Evolutionary conservation across 202 grass and related monocot species (phyloP).

Genomic region (Bolboschoenoplectus hybrid): DNA sequence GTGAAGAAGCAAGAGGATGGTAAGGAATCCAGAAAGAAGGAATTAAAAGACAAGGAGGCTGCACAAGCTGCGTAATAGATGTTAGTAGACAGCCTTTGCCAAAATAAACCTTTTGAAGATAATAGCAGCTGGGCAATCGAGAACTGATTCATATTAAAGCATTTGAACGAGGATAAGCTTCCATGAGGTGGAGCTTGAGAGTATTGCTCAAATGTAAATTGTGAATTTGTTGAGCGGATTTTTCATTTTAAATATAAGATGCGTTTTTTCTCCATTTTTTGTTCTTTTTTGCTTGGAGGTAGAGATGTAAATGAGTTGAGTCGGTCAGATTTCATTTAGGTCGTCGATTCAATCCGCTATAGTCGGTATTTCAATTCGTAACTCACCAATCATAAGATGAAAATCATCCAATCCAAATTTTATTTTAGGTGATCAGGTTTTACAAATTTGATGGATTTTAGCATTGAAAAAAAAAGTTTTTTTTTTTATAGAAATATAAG

Average conservation of each 20-base stretch:
- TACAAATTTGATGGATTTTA: no score
- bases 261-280: background rate
- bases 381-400: background rate
- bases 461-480: background rate
- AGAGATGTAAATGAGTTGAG: background rate
- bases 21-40: constrained; percentile 57
- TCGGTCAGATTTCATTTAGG: background rate
- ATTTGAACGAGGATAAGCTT: background rate
- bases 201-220: constrained; percentile 25
- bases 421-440: background rate
- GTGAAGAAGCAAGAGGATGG: constrained; percentile 71
- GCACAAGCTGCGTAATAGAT: constrained; percentile 57
- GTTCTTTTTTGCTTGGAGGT: background rate
- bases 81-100: background rate
- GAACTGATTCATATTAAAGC: background rate
- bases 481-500: background rate
- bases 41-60: constrained; percentile 46
- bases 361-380: no score
- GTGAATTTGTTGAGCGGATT: background rate
- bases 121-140: background rate
- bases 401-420: background rate
- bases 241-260: constrained; percentile 22
- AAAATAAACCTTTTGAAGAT: background rate
- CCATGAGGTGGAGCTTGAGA: background rate
- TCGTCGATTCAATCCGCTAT: no score